phyloP scores from a whole-genome alignment of 2,329 filamentous ascomycete species.

The Neofusicoccum kwambonambiense region DNA sequence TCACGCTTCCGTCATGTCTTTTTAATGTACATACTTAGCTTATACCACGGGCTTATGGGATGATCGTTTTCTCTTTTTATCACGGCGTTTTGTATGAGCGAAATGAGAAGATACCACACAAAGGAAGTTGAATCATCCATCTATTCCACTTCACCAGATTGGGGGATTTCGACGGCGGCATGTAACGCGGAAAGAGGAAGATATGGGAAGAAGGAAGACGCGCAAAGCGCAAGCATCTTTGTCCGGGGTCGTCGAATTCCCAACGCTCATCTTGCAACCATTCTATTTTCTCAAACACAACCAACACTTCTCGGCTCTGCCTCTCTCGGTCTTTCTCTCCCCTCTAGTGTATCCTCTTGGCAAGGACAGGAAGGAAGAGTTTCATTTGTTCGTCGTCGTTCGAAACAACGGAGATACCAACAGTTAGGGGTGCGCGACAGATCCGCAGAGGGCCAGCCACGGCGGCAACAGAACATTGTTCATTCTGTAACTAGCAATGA shows the following conservation, averaged over 20 bases:
- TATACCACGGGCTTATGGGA: constrained; percentile 12
- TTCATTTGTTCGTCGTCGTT: neutral
- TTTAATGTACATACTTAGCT: constrained; percentile 18
- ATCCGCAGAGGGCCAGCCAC: neutral
- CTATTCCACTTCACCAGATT: neutral
- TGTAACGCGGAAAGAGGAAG: neutral
- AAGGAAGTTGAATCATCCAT: neutral
- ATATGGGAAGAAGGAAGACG: neutral
- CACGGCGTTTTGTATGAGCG: constrained; percentile 12
- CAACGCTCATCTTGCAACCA: neutral
- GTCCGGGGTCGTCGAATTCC: neutral
- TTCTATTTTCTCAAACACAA: neutral
- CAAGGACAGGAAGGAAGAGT: neutral
- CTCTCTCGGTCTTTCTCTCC: neutral
- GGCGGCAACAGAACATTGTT: constrained; percentile 8
- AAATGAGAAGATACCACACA: constrained; percentile 16
- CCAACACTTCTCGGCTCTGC: neutral
- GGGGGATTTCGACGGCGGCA: constrained; percentile 1
- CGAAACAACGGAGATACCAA: constrained; percentile 1
- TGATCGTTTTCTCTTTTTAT: neutral
- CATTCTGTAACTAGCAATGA: constrained; percentile 2
- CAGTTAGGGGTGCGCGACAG: neutral
- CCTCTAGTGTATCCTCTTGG: neutral
- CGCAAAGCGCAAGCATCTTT: neutral
- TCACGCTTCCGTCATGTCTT: constrained; percentile 9